phyloP scores from a whole-genome alignment of 140 eudicot genomes.

The Bidens hawaiensis region DNA sequence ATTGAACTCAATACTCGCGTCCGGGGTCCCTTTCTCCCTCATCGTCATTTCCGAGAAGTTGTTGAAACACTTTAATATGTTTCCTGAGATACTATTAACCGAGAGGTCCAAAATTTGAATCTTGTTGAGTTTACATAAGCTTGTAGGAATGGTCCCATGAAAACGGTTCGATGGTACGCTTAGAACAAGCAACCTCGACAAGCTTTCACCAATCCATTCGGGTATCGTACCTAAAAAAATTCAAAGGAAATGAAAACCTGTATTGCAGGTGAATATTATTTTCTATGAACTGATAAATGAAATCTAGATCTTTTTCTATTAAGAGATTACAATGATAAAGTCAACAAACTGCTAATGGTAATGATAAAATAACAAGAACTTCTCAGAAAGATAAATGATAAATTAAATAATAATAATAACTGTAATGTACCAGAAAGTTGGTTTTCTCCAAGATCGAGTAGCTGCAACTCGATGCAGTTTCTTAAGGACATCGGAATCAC shows the following conservation, averaged over 20 bases:
- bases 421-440: constrained; percentile 29
- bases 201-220: constrained; percentile 38
- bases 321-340: no score
- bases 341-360: no score
- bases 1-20: constrained; percentile 19
- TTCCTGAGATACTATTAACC: constrained; percentile 23
- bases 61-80: constrained; percentile 32
- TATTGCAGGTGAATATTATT: no score
- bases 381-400: no score
- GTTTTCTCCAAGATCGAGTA: constrained; percentile 47
- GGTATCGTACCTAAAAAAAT: constrained; percentile 37
- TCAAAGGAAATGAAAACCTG: background rate
- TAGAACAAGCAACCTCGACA: constrained; percentile 29
- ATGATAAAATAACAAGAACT: no score
- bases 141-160: constrained; percentile 34
- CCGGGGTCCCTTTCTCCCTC: background rate
- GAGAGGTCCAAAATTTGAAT: constrained; percentile 41
- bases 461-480: constrained; percentile 22
- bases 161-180: constrained; percentile 35
- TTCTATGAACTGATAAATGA: no score
- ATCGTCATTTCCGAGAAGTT: constrained; percentile 17
- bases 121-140: constrained; percentile 34
- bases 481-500: constrained; percentile 34
- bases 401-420: no score
- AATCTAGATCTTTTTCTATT: no score